Base-by-base conservation (phyloP, 345 rosid genomes). In the Corymbia maculata region DNA sequence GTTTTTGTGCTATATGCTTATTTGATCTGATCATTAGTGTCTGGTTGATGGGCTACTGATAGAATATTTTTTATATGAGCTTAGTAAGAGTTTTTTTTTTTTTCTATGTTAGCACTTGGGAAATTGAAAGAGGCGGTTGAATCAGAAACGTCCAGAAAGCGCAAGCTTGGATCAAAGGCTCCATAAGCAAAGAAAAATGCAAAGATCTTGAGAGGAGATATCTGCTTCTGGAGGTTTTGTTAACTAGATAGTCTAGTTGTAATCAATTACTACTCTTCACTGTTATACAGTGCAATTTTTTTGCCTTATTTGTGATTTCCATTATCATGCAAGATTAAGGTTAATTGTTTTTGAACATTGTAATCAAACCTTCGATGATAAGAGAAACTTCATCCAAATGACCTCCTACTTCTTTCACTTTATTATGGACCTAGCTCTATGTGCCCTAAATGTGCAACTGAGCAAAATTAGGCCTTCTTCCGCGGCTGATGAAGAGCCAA, bases 101-200 rank as follows among this genome's bases (percentile, higher is more conserved):
- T 87, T 64, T 49, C 66, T 90, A 80, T 88, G 84, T 44, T 92
- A 98, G 99, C 96, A 51, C 92, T 97, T 66, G 98, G 93, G 93
- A 97, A 94, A 92, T 90, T 98, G 75, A 93, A 95, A 90, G 95
- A 95, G 93, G 92, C 52, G 12, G 94, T 96, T 87, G 95, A 94
- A 90, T 92, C 96, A 82, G 97, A 96, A 92, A 92, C 91, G 87
- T 92, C 95, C 6, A 92, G 90, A 90, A 95, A 94, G 91, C 92
- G 92, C 70, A 92, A 91, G 92, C 44, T 52, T 89, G 90, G 91
- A 89, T 92, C 88, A 90, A 95, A 90, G 87, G 92, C 90, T 89
- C 88, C 94, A 87, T 90, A 85, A 86, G 68, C 88, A 92, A 89
- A 90, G 79, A 61, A 87, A 89, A 88, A 89, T 42, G 28, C 49